Percentiles rank a stretch among this genome's conserved stretches.
Conservation (phyloP, 768 basidiomycete genomes). For the Boletus rubescentipes region DNA sequence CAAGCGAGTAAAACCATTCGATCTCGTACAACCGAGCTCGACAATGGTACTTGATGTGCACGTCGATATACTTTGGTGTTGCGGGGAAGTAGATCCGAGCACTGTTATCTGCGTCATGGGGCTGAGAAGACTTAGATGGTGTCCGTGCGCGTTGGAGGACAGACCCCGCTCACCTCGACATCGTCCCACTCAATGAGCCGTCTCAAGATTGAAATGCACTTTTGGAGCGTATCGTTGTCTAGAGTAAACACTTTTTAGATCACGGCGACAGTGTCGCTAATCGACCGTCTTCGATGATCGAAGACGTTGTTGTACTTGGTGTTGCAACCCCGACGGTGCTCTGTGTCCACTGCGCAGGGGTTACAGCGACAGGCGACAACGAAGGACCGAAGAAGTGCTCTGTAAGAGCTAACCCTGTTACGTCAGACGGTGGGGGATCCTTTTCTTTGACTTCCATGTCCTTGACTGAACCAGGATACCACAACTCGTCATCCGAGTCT, state of each 20-base stretch:
- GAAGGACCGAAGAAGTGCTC: conserved; percentile 7
- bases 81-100: conserved; percentile 9
- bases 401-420: conserved; percentile 4
- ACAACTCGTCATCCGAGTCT: background rate
- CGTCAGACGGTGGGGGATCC: background rate
- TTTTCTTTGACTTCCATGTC: background rate
- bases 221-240: background rate
- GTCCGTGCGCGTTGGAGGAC: background rate
- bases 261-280: background rate
- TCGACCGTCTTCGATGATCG: background rate
- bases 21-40: background rate
- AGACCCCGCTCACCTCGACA: background rate
- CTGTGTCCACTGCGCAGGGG: background rate
- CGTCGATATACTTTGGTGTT: conserved; percentile 14
- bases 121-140: background rate
- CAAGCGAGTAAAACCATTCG: conserved; percentile 14
- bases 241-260: conserved; percentile 8
- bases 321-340: conserved; percentile 5
- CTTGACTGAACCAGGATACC: background rate
- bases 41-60: conserved; percentile 14
- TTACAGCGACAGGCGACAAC: conserved; percentile 4
- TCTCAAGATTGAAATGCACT: conserved; percentile 3
- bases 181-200: background rate
- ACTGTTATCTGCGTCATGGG: background rate
- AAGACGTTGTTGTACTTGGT: background rate